These are phyloP conservation scores for Geotrichum restrictum DNA, from an alignment of 1,139 yeast species.

Conservation along the genomic window DNA sequence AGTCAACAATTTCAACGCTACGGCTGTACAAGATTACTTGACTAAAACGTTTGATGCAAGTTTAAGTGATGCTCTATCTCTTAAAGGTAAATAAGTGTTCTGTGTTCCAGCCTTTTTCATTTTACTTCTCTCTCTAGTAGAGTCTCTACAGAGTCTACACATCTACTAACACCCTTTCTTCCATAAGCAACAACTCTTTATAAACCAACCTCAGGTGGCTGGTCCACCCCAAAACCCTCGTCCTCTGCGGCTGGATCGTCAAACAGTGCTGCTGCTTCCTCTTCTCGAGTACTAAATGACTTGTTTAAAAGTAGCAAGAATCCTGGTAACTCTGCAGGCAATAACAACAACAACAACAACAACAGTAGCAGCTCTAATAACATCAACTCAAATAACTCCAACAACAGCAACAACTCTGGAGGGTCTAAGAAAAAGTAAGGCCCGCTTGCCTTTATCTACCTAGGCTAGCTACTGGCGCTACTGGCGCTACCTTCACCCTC, in stretches of 20 bases:
- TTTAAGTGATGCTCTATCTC: neutral
- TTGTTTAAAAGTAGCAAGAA: constrained; percentile 3
- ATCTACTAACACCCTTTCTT: too few species aligned
- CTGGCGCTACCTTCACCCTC: too few species aligned
- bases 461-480: too few species aligned
- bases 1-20: constrained; percentile 10
- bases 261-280: neutral
- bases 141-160: too few species aligned
- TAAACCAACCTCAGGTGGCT: constrained; percentile 14
- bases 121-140: neutral
- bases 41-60: constrained; percentile 1
- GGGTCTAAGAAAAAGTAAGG: constrained; percentile 2
- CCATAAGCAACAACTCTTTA: constrained; percentile 6
- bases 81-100: neutral
- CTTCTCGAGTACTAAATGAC: neutral
- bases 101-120: neutral
- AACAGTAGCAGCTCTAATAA: neutral
- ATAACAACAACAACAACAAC: neutral
- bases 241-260: neutral
- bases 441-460: too few species aligned
- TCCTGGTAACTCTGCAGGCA: neutral
- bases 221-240: constrained; percentile 13
- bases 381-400: neutral
- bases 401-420: neutral
- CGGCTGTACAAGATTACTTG: constrained; percentile 5